phyloP scores from a whole-genome alignment of 257 asterid genomes.

The Scutellaria barbata region DNA sequence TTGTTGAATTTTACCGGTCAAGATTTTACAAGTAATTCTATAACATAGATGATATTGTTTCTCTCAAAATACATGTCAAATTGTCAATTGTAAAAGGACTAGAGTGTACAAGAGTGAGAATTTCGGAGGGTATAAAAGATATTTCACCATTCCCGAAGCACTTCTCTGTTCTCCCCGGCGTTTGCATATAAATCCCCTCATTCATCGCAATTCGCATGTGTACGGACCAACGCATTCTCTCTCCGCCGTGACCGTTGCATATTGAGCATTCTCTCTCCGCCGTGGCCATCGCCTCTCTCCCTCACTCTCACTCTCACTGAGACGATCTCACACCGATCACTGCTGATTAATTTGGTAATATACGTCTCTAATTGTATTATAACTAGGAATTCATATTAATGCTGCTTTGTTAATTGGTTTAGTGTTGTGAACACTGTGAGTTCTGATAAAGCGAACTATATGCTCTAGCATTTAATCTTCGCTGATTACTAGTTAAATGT shows the following conservation, averaged over 20 bases:
- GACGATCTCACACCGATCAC: background rate
- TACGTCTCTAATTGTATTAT: slow-evolving; percentile 1
- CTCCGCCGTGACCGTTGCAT: background rate
- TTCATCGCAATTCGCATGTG: too few relatives aligned
- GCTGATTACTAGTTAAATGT: background rate
- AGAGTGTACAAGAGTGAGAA: too few relatives aligned
- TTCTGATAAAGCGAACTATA: background rate
- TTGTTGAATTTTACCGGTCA: too few relatives aligned
- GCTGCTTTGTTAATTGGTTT: background rate
- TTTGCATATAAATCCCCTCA: background rate
- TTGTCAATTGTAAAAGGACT: too few relatives aligned
- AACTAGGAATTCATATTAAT: background rate
- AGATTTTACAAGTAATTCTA: too few relatives aligned
- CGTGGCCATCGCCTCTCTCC: background rate
- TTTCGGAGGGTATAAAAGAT: too few relatives aligned
- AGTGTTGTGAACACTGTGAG: slow-evolving; percentile 21
- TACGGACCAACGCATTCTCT: background rate
- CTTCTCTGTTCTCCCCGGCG: background rate
- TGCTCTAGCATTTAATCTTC: background rate
- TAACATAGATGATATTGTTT: too few relatives aligned
- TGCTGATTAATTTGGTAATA: slow-evolving; percentile 30
- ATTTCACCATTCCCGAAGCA: too few relatives aligned
- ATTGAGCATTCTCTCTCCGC: background rate
- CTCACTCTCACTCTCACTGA: background rate
- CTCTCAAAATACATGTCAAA: too few relatives aligned